Evolutionary conservation across 2,329 filamentous ascomycete species (phyloP), one percentile per base, ranked within the genome.

Genomic region (Aspergillus sp.): DNA sequence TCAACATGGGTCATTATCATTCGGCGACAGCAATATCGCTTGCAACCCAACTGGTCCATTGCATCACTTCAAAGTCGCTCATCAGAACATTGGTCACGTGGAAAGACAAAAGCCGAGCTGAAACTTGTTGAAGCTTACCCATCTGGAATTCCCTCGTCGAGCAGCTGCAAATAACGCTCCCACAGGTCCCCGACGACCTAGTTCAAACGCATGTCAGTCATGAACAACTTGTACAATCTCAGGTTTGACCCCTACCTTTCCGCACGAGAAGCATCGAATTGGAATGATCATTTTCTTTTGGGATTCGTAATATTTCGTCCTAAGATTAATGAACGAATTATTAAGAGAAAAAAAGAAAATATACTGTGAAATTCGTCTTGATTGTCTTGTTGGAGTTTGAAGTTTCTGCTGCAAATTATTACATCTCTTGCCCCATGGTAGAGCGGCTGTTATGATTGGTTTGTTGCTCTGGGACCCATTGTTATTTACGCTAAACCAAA

Each of bases 1-100:
- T 98, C 93, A 62, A 98, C 93, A 73, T 98, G 93, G 51, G 93
- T 98, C 87, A 98, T 96, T 71, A 98, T 84, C 93, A 98, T 98
- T 64, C 93, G 86, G 60, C 93, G 88, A 76, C 93, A 98, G 81
- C 93, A 98, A 77, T 98, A 98, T 60, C 93, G 83, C 73, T 89
- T 91, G 64, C 94, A 86, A 48, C 90, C 90, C 46, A 98, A 83
- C 66, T 90, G 81, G 71, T 97, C 90, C 86, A 98, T 95, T 38
- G 91, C 93, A 68, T 96, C 90, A 64, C 93, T 96, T 59, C 33
- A 30, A 39, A 47, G 47, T 39, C 22, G 22, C 13, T 17, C 41
- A 39, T 39, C 37, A 39, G 37, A 39, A 39, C 25, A 20, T 43
- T 15, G 22, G 17, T 43, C 17, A 12, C 15, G 10, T 20, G 37